Base-by-base conservation (phyloP, 768 basidiomycete genomes). In the Coprinopsis cinerea region DNA sequence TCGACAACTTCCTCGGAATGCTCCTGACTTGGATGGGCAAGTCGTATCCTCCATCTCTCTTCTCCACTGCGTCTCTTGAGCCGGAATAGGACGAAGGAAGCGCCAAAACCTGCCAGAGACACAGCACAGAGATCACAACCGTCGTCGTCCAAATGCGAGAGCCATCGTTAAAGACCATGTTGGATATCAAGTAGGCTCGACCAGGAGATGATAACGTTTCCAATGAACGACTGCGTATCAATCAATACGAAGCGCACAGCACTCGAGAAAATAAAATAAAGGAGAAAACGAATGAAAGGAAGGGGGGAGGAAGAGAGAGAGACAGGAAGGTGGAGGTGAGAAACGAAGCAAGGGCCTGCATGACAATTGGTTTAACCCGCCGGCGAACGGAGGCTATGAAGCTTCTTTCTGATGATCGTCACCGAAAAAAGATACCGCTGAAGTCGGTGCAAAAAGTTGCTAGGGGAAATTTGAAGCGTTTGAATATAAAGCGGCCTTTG, bases 241-340 rank as follows among this genome's bases (percentile, higher is more conserved):
- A 39, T 60, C 53, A 49, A 53, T 56, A 56, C 56, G 44, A 51
- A 55, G 61, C 61, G 64, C 59, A 54, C 64, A 26, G 60, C 64
- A 64, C 64, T 39, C 17, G 6, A 32, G 30, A 15, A 52, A 53
- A 51, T 39, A 37, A 49, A 56, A 28, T 17, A 46, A 53, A 41
- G 32, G 35, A 32, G 11, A 49, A 53, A 36, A 25, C 20, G 36
- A 56, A 48, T 53, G 49, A 53, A 57, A 45, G 53, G 13, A 17
- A 9, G 28, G 15, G 23, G 7, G 32, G 23, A 32, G 36, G 18
- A 10, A 39, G 10, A 30, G 18, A 17, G 44, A 4, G 26, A 17
- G 52, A 57, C 53, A 52, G 42, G 47, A 47, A 48, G 40, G 52
- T 42, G 48, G 44, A 51, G 32, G 37, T 40, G 41, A 51, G 27